phyloP scores from a whole-genome alignment of 768 basidiomycete species.

The Lactifluus pinguis region DNA sequence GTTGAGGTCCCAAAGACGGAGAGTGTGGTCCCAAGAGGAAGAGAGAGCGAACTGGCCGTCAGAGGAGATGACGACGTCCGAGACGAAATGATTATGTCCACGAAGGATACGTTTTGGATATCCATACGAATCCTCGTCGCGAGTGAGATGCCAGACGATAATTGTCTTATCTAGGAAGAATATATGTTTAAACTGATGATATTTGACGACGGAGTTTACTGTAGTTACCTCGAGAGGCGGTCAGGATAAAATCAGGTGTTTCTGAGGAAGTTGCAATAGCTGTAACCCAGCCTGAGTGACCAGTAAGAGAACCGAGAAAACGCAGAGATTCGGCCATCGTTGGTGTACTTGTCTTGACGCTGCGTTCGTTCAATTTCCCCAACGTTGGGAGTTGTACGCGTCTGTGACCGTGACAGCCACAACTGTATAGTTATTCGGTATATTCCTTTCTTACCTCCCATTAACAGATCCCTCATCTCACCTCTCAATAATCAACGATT shows the following conservation, averaged over 20 bases:
- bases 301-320: conserved; percentile 75
- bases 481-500: no score
- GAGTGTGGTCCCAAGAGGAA: conserved; percentile 99
- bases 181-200: conserved; percentile 17
- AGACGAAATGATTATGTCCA: conserved; percentile 99
- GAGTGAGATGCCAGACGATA: conserved; percentile 98
- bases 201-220: conserved; percentile 5
- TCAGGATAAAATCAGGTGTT: conserved; percentile 99
- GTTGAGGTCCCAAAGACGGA: conserved; percentile 99
- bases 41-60: conserved; percentile 99
- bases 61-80: conserved; percentile 96
- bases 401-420: conserved; percentile 19
- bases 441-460: neutral
- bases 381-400: neutral
- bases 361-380: neutral
- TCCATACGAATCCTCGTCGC: conserved; percentile 84
- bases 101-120: conserved; percentile 96
- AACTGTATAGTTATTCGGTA: conserved; percentile 18
- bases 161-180: conserved; percentile 84
- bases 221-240: conserved; percentile 82
- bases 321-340: conserved; percentile 20
- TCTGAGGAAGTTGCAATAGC: conserved; percentile 97
- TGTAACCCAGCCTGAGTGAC: conserved; percentile 97
- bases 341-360: conserved; percentile 3
- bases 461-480: neutral